These are phyloP conservation scores for Kwoniella newhampshirensis DNA, from an alignment of 768 basidiomycete species.

Conservation along the genomic window DNA sequence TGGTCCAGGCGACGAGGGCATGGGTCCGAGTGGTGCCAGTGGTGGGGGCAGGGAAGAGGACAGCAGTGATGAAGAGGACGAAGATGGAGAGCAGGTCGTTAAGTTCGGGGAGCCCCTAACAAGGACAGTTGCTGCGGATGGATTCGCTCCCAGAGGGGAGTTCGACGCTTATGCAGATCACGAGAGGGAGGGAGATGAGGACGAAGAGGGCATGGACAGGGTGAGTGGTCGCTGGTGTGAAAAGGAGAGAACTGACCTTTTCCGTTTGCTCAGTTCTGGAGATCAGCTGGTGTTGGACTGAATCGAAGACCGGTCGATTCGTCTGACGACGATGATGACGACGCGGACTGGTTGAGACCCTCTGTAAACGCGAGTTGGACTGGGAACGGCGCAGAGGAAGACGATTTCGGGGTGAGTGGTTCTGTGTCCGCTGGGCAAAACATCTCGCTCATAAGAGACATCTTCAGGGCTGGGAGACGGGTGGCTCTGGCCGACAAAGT, in stretches of 20 bases:
- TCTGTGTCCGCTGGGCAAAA: not conserved
- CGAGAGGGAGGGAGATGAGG: slow-evolving; percentile 24
- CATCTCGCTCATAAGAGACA: not conserved
- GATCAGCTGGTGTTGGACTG: slow-evolving; percentile 24
- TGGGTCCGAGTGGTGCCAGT: not conserved
- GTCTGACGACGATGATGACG: slow-evolving; percentile 45
- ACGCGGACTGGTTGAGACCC: slow-evolving; percentile 45
- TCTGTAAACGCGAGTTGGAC: slow-evolving; percentile 3
- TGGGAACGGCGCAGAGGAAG: slow-evolving; percentile 12
- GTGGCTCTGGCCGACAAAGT: slow-evolving; percentile 7
- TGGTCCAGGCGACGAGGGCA: not conserved
- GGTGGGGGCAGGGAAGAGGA: slow-evolving; percentile 23
- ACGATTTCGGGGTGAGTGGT: slow-evolving; percentile 41
- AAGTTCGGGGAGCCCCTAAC: slow-evolving; percentile 47
- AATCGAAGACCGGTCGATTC: slow-evolving; percentile 36
- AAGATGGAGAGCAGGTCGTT: slow-evolving; percentile 16
- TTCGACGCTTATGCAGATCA: slow-evolving; percentile 14
- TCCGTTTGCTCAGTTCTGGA: slow-evolving; percentile 32
- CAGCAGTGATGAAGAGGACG: slow-evolving; percentile 39
- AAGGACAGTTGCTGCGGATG: slow-evolving; percentile 34
- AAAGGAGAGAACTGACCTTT: not conserved
- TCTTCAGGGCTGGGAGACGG: slow-evolving; percentile 21
- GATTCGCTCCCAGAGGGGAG: slow-evolving; percentile 25
- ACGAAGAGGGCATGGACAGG: slow-evolving; percentile 28
- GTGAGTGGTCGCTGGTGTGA: slow-evolving; percentile 19